phyloP scores from a whole-genome alignment of 805 yeast species.

The Blastobotrys parvus region DNA sequence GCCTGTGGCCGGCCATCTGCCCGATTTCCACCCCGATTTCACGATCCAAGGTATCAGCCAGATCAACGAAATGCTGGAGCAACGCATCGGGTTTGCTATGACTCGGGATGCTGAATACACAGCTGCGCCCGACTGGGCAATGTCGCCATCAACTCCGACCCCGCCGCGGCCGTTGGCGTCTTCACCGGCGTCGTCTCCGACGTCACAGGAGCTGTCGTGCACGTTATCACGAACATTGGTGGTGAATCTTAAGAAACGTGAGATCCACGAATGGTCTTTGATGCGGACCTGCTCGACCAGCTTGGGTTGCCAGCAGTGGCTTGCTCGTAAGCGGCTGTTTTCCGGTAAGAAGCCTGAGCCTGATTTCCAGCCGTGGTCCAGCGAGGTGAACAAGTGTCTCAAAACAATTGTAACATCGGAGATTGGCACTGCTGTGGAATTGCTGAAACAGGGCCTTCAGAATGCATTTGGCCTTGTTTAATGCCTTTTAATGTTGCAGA shows the following conservation, averaged over 20 bases:
- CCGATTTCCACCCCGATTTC: slow-evolving; percentile 22
- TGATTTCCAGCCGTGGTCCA: neutral
- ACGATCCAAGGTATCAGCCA: slow-evolving; percentile 18
- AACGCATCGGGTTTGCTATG: slow-evolving; percentile 18
- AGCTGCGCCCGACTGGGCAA: slow-evolving; percentile 1
- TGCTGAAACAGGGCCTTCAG: neutral
- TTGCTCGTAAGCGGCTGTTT: neutral
- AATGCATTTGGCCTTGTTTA: neutral
- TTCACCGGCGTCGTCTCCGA: neutral
- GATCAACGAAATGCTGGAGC: slow-evolving; percentile 15
- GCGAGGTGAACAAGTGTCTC: neutral
- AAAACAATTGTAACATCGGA: neutral
- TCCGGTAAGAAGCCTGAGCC: neutral
- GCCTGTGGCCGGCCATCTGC: slow-evolving; percentile 19
- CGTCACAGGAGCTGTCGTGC: neutral
- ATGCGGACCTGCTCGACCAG: slow-evolving; percentile 4
- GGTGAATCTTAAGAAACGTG: slow-evolving; percentile 11
- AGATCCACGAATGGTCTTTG: slow-evolving; percentile 12
- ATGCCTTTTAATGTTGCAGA: no score
- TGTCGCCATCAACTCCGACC: neutral
- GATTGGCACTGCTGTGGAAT: neutral
- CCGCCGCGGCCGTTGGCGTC: neutral
- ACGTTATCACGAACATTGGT: slow-evolving; percentile 8
- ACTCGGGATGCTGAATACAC: slow-evolving; percentile 12
- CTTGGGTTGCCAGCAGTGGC: neutral